Percentiles rank a stretch among this genome's conserved stretches.
These are phyloP conservation scores for Rhizophora apiculata DNA, from an alignment of 345 rosid species.

Conservation along the genomic window DNA sequence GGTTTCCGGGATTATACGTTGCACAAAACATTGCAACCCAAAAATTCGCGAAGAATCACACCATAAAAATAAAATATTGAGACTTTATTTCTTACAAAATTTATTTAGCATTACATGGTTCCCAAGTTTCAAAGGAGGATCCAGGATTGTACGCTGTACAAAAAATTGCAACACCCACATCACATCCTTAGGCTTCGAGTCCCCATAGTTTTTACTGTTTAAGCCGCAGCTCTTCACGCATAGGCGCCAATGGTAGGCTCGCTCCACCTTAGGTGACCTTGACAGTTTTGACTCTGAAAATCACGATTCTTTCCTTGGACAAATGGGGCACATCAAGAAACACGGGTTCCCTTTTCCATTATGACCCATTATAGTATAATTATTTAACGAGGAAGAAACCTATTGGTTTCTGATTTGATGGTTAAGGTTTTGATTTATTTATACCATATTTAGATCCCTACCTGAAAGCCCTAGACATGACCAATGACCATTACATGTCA, in stretches of 20 bases:
- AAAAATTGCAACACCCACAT: too few species aligned
- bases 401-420: constrained; percentile 13
- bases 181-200: not conserved
- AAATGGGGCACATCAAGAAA: not conserved
- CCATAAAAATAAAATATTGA: too few species aligned
- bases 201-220: not conserved
- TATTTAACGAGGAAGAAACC: not conserved
- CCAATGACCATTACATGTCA: constrained; percentile 6
- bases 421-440: constrained; percentile 3
- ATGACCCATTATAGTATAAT: not conserved
- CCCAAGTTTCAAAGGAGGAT: too few species aligned
- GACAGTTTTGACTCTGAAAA: constrained; percentile 5
- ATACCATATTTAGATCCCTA: not conserved
- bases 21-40: too few species aligned
- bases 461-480: constrained; percentile 13
- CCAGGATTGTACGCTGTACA: too few species aligned
- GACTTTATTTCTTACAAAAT: too few species aligned
- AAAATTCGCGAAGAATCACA: too few species aligned
- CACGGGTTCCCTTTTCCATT: too few species aligned
- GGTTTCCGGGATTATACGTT: too few species aligned
- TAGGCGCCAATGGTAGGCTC: too few species aligned
- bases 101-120: too few species aligned
- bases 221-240: not conserved
- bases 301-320: not conserved
- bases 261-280: not conserved